Conservation (phyloP, 495 filamentous ascomycete genomes). For the Xylaria intraflava region DNA sequence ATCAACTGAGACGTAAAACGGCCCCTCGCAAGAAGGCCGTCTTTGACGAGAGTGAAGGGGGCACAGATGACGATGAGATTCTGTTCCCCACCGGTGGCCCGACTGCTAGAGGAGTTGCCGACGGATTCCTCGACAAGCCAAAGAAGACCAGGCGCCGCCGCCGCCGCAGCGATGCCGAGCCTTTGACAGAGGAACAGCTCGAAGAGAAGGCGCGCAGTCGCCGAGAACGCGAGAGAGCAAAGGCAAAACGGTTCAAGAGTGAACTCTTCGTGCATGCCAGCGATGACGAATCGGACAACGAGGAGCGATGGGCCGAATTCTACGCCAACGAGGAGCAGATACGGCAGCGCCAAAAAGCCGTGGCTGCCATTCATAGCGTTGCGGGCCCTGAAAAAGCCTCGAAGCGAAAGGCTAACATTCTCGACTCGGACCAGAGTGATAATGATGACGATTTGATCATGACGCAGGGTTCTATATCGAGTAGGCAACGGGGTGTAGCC, state of each 20-base stretch:
- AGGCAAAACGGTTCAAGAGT: conserved; percentile 73
- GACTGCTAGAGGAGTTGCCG: conserved; percentile 45
- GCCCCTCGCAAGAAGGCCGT: conserved; percentile 41
- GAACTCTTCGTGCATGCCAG: conserved; percentile 69
- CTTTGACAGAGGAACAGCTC: conserved; percentile 31
- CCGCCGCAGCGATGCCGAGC: conserved; percentile 44
- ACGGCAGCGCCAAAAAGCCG: conserved; percentile 38
- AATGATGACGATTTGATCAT: conserved; percentile 29
- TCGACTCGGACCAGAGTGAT: conserved; percentile 20
- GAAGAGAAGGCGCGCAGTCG: conserved; percentile 43
- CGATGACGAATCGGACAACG: conserved; percentile 72
- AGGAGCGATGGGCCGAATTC: conserved; percentile 59
- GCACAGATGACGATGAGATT: conserved; percentile 49
- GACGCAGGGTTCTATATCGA: conserved; percentile 8
- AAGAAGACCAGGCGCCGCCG: conserved; percentile 37
- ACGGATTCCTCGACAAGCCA: conserved; percentile 41
- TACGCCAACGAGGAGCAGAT: conserved; percentile 49
- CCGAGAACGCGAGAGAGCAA: conserved; percentile 55
- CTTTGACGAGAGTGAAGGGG: conserved; percentile 59
- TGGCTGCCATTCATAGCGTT: conserved; percentile 12
- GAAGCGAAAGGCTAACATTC: conserved; percentile 19
- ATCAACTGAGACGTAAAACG: conserved; percentile 67
- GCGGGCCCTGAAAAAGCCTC: conserved; percentile 5
- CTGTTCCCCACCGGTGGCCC: conserved; percentile 65
- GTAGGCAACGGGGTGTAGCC: conserved; percentile 1